These are phyloP conservation scores for Suzukiozyma palmioleophila DNA, from an alignment of 1,139 yeast species.

Conservation along the genomic window DNA sequence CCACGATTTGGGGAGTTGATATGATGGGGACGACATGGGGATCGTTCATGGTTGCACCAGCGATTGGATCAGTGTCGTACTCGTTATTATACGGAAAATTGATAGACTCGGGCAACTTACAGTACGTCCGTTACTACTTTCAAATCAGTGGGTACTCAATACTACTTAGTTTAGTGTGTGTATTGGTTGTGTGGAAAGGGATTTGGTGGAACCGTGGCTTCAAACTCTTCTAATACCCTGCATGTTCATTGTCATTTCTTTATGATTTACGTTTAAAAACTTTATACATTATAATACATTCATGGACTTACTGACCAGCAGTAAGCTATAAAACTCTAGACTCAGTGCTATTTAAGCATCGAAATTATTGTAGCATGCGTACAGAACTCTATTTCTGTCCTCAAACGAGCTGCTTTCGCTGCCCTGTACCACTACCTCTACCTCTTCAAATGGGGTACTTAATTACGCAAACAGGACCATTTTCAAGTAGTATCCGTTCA, in stretches of 20 bases:
- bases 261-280: background rate
- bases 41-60: constrained; percentile 85
- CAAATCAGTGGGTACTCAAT: constrained; percentile 3
- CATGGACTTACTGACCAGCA: too few species aligned
- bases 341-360: background rate
- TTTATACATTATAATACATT: too few species aligned
- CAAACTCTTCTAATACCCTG: constrained; percentile 12
- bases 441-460: background rate
- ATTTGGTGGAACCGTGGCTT: constrained; percentile 34
- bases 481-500: constrained; percentile 1
- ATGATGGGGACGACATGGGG: constrained; percentile 95
- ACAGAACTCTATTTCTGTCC: too few species aligned
- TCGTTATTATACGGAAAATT: constrained; percentile 69
- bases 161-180: constrained; percentile 23
- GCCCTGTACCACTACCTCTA: too few species aligned
- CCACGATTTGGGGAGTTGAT: constrained; percentile 85
- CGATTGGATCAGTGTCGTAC: constrained; percentile 69
- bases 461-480: constrained; percentile 1
- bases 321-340: background rate
- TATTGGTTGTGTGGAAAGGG: constrained; percentile 30
- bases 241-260: background rate
- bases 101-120: constrained; percentile 42
- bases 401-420: background rate
- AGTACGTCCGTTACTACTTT: constrained; percentile 5
- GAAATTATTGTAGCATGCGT: background rate